phyloP scores from a whole-genome alignment of 1,284 basidiomycete species.

The Chiua sp. region DNA sequence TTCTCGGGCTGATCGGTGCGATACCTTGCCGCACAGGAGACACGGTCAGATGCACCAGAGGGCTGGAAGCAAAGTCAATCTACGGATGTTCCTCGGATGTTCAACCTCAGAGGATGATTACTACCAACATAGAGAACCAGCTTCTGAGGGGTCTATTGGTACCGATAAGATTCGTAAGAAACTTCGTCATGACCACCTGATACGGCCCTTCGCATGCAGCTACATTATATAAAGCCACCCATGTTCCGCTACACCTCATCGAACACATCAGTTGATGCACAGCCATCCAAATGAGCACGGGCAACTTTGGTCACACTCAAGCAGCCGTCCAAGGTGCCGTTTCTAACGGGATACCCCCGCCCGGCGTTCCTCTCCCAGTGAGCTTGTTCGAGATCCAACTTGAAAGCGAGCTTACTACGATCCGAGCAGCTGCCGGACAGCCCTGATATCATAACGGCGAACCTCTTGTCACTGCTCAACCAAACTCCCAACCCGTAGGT shows the following conservation, averaged over 20 bases:
- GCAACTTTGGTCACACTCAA: conserved; percentile 15
- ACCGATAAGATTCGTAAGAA: not conserved
- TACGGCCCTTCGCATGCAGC: not conserved
- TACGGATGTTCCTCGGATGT: too few species aligned
- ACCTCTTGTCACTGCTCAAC: conserved; percentile 54
- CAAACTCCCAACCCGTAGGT: conserved; percentile 49
- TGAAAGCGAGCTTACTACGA: conserved; percentile 1
- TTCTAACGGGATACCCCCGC: conserved; percentile 39
- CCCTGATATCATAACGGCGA: conserved; percentile 61
- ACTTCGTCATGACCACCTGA: not conserved
- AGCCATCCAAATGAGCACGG: not conserved
- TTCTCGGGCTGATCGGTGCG: too few species aligned
- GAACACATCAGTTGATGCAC: not conserved
- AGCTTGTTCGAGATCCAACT: conserved; percentile 1
- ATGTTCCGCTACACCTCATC: not conserved
- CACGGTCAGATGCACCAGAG: too few species aligned
- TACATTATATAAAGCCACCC: not conserved
- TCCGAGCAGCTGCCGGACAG: conserved; percentile 50
- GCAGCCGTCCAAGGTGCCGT: conserved; percentile 24
- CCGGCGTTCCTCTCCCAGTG: conserved; percentile 39
- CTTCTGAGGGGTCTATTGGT: too few species aligned
- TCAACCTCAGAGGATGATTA: too few species aligned
- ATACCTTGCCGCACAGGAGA: too few species aligned
- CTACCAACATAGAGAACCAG: too few species aligned
- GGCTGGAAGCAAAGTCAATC: too few species aligned